Conservation (phyloP, 306 rosid species). For the Prunus persica region Prunus_persica_NCBIv2 NC_034011.1:6965001-6965500, state of each 20-base stretch:
- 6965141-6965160: conserved; percentile 69
- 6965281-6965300: not conserved
- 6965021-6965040: not conserved
- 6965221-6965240: conserved; percentile 18
- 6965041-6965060: not conserved
- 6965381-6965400: conserved; percentile 74
- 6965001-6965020: not conserved
- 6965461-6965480: conserved; percentile 81
- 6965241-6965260: conserved; percentile 2
- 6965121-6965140: conserved; percentile 66
- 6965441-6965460: conserved; percentile 95
- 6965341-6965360: conserved; percentile 68
- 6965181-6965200: conserved; percentile 71
- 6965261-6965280: conserved; percentile 6
- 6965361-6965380: conserved; percentile 61
- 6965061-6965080: not conserved
- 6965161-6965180: conserved; percentile 42
- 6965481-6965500: conserved; percentile 28
- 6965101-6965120: conserved; percentile 83
- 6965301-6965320: conserved; percentile 87
- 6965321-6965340: conserved; percentile 70
- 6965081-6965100: not conserved
- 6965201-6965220: conserved; percentile 71
- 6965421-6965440: conserved; percentile 92
- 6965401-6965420: conserved; percentile 84